Conservation (phyloP, 768 basidiomycete genomes). For the Nidularia sp. region DNA sequence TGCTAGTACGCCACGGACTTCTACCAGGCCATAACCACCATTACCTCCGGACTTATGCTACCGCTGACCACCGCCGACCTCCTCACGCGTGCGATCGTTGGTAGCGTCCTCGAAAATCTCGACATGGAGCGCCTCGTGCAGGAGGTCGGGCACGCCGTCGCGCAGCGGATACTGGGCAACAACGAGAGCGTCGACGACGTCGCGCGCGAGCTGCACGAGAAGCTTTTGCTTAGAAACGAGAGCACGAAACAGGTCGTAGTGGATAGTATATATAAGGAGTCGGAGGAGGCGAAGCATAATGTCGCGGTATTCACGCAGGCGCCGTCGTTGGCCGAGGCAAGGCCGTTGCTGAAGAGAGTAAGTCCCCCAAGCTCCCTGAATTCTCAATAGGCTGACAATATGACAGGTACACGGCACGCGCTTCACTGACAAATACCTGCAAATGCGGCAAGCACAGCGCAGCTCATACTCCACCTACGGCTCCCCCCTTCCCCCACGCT, state of each 20-base stretch:
- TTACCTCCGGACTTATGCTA: conserved; percentile 95
- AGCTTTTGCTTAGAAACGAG: conserved; percentile 85
- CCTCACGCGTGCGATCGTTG: conserved; percentile 93
- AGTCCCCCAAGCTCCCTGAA: conserved; percentile 10
- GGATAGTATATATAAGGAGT: conserved; percentile 93
- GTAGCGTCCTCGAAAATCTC: conserved; percentile 93
- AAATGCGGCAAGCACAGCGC: conserved; percentile 57
- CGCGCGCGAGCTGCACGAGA: conserved; percentile 90
- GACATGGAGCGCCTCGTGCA: conserved; percentile 97
- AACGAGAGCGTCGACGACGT: conserved; percentile 97
- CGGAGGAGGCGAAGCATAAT: conserved; percentile 86
- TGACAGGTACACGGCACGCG: conserved; percentile 86
- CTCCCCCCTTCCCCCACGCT: conserved; percentile 41
- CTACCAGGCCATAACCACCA: conserved; percentile 86
- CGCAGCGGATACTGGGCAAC: conserved; percentile 85
- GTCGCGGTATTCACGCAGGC: conserved; percentile 81
- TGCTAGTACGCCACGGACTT: conserved; percentile 86
- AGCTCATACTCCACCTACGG: conserved; percentile 51
- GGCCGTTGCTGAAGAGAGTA: conserved; percentile 78
- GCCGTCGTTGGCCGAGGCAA: conserved; percentile 64
- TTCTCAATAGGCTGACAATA: conserved; percentile 4
- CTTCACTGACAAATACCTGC: conserved; percentile 94
- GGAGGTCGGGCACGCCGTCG: conserved; percentile 92
- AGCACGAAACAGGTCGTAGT: conserved; percentile 96
- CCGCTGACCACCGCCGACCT: conserved; percentile 94